phyloP scores from a whole-genome alignment of 768 basidiomycete genomes.

The Sarcodon aspratus region DNA sequence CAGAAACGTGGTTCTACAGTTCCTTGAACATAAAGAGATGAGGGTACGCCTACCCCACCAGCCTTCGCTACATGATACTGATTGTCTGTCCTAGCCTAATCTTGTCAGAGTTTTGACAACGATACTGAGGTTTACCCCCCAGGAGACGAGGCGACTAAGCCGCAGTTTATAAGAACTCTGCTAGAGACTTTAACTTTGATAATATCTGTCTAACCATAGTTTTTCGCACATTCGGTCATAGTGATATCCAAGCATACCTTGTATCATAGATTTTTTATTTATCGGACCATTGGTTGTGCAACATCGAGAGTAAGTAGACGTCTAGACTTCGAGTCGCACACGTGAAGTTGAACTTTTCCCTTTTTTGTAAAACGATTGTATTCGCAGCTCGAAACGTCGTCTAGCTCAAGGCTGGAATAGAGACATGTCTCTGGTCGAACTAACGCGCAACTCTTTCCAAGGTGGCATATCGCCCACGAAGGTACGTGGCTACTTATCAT shows the following conservation, averaged over 20 bases:
- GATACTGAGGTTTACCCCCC: slow-evolving; percentile 89
- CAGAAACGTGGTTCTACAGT: slow-evolving; percentile 92
- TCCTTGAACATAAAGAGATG: slow-evolving; percentile 98
- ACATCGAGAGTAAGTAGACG: too few relatives aligned
- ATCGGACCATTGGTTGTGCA: too few relatives aligned
- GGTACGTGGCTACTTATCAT: slow-evolving; percentile 25
- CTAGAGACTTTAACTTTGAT: too few relatives aligned
- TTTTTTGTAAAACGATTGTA: too few relatives aligned
- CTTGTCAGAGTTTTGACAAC: slow-evolving; percentile 87
- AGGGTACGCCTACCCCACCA: slow-evolving; percentile 38
- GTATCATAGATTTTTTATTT: too few relatives aligned
- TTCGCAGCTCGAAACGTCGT: neutral
- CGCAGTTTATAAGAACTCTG: neutral
- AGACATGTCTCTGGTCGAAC: slow-evolving; percentile 53
- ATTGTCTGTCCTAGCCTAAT: slow-evolving; percentile 46
- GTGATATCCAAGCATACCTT: too few relatives aligned
- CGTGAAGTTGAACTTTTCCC: too few relatives aligned
- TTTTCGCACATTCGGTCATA: too few relatives aligned
- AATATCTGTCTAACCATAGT: too few relatives aligned
- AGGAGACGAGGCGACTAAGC: slow-evolving; percentile 76
- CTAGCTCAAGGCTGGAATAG: neutral
- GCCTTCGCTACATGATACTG: neutral
- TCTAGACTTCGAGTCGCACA: too few relatives aligned
- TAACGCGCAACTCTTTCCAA: slow-evolving; percentile 68
- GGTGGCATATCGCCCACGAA: slow-evolving; percentile 53